phyloP scores from a whole-genome alignment of 495 filamentous ascomycete genomes.

The Daldinia loculata region DNA sequence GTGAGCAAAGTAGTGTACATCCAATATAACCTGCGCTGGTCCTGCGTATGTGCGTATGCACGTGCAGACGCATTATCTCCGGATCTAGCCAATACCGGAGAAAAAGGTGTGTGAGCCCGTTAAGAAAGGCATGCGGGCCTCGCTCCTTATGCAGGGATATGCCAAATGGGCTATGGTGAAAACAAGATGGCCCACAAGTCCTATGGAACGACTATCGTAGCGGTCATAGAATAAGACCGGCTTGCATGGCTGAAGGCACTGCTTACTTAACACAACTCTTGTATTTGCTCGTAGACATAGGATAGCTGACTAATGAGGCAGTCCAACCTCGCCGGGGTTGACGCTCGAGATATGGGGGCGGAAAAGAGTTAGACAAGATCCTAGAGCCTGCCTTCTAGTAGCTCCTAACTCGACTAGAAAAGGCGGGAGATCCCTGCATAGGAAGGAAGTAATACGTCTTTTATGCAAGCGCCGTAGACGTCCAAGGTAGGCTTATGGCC shows the following conservation, averaged over 20 bases:
- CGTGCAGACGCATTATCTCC: slow-evolving; percentile 37
- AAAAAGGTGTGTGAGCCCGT: slow-evolving; percentile 31
- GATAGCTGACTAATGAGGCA: slow-evolving; percentile 25
- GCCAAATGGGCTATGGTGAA: slow-evolving; percentile 17
- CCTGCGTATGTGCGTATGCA: slow-evolving; percentile 34
- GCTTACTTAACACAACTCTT: slow-evolving; percentile 13
- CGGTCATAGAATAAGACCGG: slow-evolving; percentile 16
- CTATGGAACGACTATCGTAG: slow-evolving; percentile 5
- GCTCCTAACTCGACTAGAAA: slow-evolving; percentile 22
- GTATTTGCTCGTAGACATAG: slow-evolving; percentile 17
- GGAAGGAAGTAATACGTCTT: slow-evolving; percentile 23
- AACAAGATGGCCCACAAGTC: slow-evolving; percentile 11
- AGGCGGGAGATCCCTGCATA: slow-evolving; percentile 32
- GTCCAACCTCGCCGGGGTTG: slow-evolving; percentile 14
- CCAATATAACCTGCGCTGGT: slow-evolving; percentile 28
- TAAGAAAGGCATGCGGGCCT: slow-evolving; percentile 24
- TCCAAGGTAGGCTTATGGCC: slow-evolving; percentile 26
- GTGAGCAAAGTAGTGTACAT: slow-evolving; percentile 30
- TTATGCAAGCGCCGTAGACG: slow-evolving; percentile 31
- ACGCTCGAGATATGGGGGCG: slow-evolving; percentile 31
- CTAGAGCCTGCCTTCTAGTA: slow-evolving; percentile 17
- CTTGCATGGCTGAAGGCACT: slow-evolving; percentile 13
- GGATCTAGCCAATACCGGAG: slow-evolving; percentile 40
- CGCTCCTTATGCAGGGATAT: slow-evolving; percentile 24
- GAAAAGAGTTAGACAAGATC: slow-evolving; percentile 29